These are phyloP conservation scores for Cicer judaicum DNA, from an alignment of 306 rosid species.

Conservation along the genomic window DNA sequence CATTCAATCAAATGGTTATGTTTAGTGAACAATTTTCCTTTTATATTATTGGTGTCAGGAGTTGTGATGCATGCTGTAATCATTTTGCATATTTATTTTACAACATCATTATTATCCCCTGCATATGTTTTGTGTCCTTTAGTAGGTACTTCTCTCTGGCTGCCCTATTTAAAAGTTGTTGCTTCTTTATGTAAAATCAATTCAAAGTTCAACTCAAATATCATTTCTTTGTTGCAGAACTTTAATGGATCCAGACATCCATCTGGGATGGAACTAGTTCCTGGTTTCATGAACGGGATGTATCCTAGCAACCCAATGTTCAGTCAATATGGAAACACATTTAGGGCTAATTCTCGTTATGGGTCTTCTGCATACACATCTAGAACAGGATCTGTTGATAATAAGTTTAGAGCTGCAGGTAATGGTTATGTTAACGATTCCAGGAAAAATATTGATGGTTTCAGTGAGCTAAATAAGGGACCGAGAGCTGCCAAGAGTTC, in stretches of 20 bases:
- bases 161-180: neutral
- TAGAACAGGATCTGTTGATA: slow-evolving; percentile 37
- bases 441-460: slow-evolving; percentile 46
- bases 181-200: neutral
- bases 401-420: slow-evolving; percentile 35
- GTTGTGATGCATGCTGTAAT: slow-evolving; percentile 1
- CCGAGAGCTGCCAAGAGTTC: slow-evolving; percentile 53
- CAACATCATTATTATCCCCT: neutral
- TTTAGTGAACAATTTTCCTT: neutral
- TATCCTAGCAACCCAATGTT: slow-evolving; percentile 48
- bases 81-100: slow-evolving; percentile 27
- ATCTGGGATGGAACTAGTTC: slow-evolving; percentile 48
- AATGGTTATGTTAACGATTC: slow-evolving; percentile 34
- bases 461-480: slow-evolving; percentile 58
- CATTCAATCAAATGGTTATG: slow-evolving; percentile 11
- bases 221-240: slow-evolving; percentile 42
- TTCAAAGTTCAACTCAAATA: neutral
- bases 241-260: slow-evolving; percentile 43
- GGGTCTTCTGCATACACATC: slow-evolving; percentile 54
- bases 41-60: neutral
- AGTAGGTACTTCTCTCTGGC: neutral
- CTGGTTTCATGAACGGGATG: slow-evolving; percentile 48
- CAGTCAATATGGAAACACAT: slow-evolving; percentile 51
- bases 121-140: slow-evolving; percentile 1
- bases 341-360: slow-evolving; percentile 42